Evolutionary conservation across 257 asterid species (phyloP), one percentile per base, ranked within the genome.

Genomic region (Nicotiana tabacum): DNA sequence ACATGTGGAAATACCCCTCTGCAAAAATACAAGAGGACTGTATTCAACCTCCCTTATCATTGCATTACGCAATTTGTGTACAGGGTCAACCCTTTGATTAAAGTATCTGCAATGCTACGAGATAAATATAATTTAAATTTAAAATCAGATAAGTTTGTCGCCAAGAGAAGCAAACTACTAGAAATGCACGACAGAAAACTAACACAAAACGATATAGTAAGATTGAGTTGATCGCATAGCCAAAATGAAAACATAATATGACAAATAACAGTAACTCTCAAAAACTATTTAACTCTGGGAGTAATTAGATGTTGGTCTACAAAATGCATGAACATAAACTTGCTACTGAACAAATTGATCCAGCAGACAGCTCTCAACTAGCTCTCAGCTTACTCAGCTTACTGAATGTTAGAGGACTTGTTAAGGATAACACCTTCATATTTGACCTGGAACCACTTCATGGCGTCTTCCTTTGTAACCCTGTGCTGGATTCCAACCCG

Each of bases 401-500:
- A 82, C 68, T 46, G 58, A 55, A 88, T 83, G 78, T 85, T 81
- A 27, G 84, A 70, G 33, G 91, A 78, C 82, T 88, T 88, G 88
- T 88, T 88, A 29, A 88, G 89, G 84, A 88, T 86, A 17, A 88
- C 91, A 29, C 91, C 91, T 53, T 88, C 91, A 48, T 88, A 88
- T 61, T 88, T 88, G 83, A 86, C 88, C 82, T 88, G 91, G 86
- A 88, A 88, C 89, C 89, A 87, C 86, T 87, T 87, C 89, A 87
- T 87, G 15, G 89, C 86, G 9, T 87, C 89, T 1, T 88, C 91
- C 81, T 88, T 88, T 8, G 91, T 88, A 35, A 88, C 91, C 53
- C 89, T 77, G 55, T 86, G 91, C n/a, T 86, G 89, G 82, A 88
- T 88, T 68, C 91, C 91, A 57, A 88, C 91, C 51, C 91, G 91